Percentiles rank a stretch among this genome's conserved stretches.
Evolutionary conservation across 208 protist species (phyloP).

Genomic region (Wallacemonas collosoma): DNA sequence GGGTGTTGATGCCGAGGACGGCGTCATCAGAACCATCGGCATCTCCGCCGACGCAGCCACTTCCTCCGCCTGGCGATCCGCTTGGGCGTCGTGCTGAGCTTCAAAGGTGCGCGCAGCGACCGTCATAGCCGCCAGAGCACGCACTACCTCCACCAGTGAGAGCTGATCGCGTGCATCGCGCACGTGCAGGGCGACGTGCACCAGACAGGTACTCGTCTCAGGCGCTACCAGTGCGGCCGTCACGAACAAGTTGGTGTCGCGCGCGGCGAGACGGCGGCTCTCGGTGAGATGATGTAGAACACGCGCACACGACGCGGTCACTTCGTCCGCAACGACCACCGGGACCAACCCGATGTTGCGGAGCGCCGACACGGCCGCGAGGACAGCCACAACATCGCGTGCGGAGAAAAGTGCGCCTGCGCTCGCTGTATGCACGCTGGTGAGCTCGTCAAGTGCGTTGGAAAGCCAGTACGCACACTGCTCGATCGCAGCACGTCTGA

Average conservation of each 20-base stretch:
- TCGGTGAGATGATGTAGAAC: slow-evolving; percentile 33
- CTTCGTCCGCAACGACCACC: background rate
- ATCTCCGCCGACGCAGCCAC: background rate
- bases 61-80: slow-evolving; percentile 22
- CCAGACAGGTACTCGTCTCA: slow-evolving; percentile 22
- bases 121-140: slow-evolving; percentile 35
- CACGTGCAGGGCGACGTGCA: slow-evolving; percentile 25
- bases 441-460: background rate
- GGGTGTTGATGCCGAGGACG: no score
- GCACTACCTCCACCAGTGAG: slow-evolving; percentile 27
- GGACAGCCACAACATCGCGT: background rate
- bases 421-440: background rate
- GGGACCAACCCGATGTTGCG: background rate
- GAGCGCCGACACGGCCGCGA: background rate
- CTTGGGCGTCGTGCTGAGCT: slow-evolving; percentile 27
- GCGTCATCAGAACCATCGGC: background rate
- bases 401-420: background rate
- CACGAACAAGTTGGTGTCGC: slow-evolving; percentile 26
- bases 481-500: background rate
- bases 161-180: slow-evolving; percentile 32
- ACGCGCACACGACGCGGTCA: background rate
- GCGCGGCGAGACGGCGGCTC: slow-evolving; percentile 21
- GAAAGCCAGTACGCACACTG: background rate
- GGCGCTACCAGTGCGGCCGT: slow-evolving; percentile 29
- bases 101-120: slow-evolving; percentile 30